A percentile compares a stretch with the other conserved stretches of the same genome.
phyloP scores from a whole-genome alignment of 1,284 basidiomycete genomes.

The Takashimella tepidaria region DNA sequence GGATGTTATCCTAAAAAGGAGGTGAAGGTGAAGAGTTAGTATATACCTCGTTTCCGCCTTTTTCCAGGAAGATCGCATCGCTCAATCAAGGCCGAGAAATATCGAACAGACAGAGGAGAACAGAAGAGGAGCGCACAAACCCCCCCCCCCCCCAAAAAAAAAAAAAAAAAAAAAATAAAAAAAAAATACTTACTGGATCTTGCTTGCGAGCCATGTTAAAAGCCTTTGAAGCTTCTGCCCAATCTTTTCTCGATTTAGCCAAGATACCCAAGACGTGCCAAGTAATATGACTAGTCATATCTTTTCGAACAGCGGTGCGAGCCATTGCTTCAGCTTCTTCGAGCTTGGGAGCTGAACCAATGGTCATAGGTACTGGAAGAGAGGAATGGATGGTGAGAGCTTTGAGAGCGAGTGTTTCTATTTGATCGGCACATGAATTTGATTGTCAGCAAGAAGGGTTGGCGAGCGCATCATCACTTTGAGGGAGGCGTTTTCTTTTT shows the following conservation, averaged over 20 bases:
- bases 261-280: conserved; percentile 98
- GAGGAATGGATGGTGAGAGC: conserved; percentile 66
- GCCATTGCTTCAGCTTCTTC: conserved; percentile 75
- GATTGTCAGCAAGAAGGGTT: not conserved
- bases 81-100: too few species aligned
- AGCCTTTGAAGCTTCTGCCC: conserved; percentile 53
- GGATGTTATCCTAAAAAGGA: conserved; percentile 77
- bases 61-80: too few species aligned
- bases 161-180: too few species aligned
- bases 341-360: conserved; percentile 58
- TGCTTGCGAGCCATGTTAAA: conserved; percentile 67
- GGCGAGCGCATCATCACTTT: not conserved
- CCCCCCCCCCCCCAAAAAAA: too few species aligned
- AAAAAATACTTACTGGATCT: conserved; percentile 81
- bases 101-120: not conserved
- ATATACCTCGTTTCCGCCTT: too few species aligned
- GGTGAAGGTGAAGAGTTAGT: too few species aligned
- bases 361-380: conserved; percentile 42
- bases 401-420: conserved; percentile 92
- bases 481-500: too few species aligned
- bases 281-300: conserved; percentile 89
- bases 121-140: not conserved
- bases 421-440: too few species aligned
- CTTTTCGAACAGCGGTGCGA: conserved; percentile 78
- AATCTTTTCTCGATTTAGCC: conserved; percentile 61